A percentile compares a stretch with the other conserved stretches of the same genome.
Evolutionary conservation across 352 stramenopile species (phyloP).

Genomic region (Phytophthora sansomeana): DNA sequence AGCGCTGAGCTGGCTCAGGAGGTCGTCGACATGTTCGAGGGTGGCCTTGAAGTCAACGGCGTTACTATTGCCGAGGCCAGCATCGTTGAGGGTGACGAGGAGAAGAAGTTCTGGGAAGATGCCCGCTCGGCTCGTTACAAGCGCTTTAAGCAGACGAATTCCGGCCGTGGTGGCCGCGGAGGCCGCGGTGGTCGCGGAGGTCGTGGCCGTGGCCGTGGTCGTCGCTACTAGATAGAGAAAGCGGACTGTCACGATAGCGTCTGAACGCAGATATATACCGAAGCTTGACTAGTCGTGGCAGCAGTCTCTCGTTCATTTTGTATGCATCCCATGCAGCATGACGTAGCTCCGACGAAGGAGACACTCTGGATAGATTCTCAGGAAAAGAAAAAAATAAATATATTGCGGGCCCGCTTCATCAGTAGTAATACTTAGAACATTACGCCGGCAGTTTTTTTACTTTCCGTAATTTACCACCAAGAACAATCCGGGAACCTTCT

Average conservation of each 20-base stretch:
- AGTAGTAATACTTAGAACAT: too few species aligned
- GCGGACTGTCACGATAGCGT: conserved; percentile 1
- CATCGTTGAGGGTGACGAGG: conserved; percentile 76
- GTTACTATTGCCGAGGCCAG: conserved; percentile 63
- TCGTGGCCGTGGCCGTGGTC: conserved; percentile 33
- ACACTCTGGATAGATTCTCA: conserved; percentile 24
- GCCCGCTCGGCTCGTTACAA: conserved; percentile 72
- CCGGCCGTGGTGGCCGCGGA: conserved; percentile 47
- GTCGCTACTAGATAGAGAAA: conserved; percentile 50
- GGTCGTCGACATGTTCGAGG: conserved; percentile 66
- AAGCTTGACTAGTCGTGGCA: conserved; percentile 9
- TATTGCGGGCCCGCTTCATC: conserved; percentile 29
- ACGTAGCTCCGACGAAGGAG: conserved; percentile 13
- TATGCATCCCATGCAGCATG: conserved; percentile 5
- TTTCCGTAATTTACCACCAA: too few species aligned
- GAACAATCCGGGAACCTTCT: too few species aligned
- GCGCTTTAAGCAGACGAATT: conserved; percentile 83
- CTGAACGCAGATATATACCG: conserved; percentile 11
- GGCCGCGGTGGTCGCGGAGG: conserved; percentile 51
- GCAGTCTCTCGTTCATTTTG: conserved; percentile 16
- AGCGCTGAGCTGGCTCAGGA: conserved; percentile 67
- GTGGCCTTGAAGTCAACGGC: conserved; percentile 73
- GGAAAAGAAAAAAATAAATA: conserved; percentile 42
- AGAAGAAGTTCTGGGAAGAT: conserved; percentile 89
- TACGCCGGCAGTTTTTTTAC: too few species aligned